A percentile compares a stretch with the other conserved stretches of the same genome.
Evolutionary conservation across 2,329 filamentous ascomycete genomes (phyloP).

Genomic region (Corinectria fuckeliana): DNA sequence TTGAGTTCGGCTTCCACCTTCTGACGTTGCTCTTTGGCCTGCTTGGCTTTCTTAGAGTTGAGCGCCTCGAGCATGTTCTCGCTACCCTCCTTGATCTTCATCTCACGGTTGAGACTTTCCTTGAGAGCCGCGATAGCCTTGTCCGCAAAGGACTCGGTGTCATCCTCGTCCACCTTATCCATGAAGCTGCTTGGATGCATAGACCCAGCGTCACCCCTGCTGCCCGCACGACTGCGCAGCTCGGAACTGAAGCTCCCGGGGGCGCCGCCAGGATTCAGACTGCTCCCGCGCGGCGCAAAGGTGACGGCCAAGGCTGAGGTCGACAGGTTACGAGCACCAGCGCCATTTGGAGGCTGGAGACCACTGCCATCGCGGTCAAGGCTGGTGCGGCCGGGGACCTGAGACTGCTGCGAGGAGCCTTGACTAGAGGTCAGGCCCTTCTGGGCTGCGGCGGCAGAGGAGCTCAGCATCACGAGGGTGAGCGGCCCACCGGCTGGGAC

Average conservation of each 20-base stretch:
- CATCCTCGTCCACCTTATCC: slow-evolving; percentile 69
- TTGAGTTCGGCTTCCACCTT: slow-evolving; percentile 88
- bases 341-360: slow-evolving; percentile 58
- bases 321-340: slow-evolving; percentile 53
- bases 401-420: slow-evolving; percentile 45
- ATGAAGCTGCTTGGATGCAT: slow-evolving; percentile 49
- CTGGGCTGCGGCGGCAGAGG: slow-evolving; percentile 41
- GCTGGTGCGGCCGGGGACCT: slow-evolving; percentile 37
- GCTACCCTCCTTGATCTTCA: slow-evolving; percentile 97
- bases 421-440: slow-evolving; percentile 42
- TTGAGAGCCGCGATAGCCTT: slow-evolving; percentile 77
- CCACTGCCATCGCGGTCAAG: slow-evolving; percentile 61
- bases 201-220: slow-evolving; percentile 45
- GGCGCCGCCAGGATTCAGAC: slow-evolving; percentile 72
- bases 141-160: slow-evolving; percentile 64
- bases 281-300: slow-evolving; percentile 71
- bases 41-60: slow-evolving; percentile 93
- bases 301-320: slow-evolving; percentile 63
- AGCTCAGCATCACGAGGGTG: slow-evolving; percentile 43
- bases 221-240: slow-evolving; percentile 65
- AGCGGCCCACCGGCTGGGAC: slow-evolving; percentile 48
- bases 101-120: slow-evolving; percentile 90
- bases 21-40: slow-evolving; percentile 83
- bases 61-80: slow-evolving; percentile 97
- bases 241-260: slow-evolving; percentile 92